These are phyloP conservation scores for Ceratobasidium sp. DNA, from an alignment of 1,284 basidiomycete genomes.

Conservation along the genomic window DNA sequence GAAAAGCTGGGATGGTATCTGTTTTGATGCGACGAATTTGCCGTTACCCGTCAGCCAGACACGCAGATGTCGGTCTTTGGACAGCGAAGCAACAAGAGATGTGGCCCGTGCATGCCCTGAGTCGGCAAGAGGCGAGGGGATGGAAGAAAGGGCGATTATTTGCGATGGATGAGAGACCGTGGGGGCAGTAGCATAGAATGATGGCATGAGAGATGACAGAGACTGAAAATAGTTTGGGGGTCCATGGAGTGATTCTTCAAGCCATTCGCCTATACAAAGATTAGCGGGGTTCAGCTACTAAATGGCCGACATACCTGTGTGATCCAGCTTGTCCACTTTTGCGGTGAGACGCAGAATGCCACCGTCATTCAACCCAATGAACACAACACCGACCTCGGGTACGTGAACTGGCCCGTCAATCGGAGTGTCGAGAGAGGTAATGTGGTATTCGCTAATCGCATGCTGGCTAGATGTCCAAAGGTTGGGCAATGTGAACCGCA, in stretches of 20 bases:
- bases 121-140: slow-evolving; percentile 69
- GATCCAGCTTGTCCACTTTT: slow-evolving; percentile 55
- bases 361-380: slow-evolving; percentile 76
- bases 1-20: slow-evolving; percentile 42
- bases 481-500: slow-evolving; percentile 70
- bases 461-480: slow-evolving; percentile 48
- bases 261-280: slow-evolving; percentile 19
- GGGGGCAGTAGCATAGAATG: slow-evolving; percentile 59
- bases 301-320: slow-evolving; percentile 31
- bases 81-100: slow-evolving; percentile 79
- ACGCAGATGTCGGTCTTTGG: slow-evolving; percentile 86
- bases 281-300: slow-evolving; percentile 10
- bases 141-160: slow-evolving; percentile 75
- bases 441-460: slow-evolving; percentile 69
- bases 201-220: slow-evolving; percentile 77
- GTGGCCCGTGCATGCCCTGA: slow-evolving; percentile 54
- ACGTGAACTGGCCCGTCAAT: slow-evolving; percentile 72
- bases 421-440: slow-evolving; percentile 66
- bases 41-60: slow-evolving; percentile 70
- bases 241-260: slow-evolving; percentile 17
- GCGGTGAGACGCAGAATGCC: slow-evolving; percentile 79
- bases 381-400: slow-evolving; percentile 76
- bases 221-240: slow-evolving; percentile 40
- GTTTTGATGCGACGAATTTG: slow-evolving; percentile 42
- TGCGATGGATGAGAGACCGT: slow-evolving; percentile 64